Base-by-base conservation (phyloP, 345 rosid species). In the Leavenworthia alabamica region DNA sequence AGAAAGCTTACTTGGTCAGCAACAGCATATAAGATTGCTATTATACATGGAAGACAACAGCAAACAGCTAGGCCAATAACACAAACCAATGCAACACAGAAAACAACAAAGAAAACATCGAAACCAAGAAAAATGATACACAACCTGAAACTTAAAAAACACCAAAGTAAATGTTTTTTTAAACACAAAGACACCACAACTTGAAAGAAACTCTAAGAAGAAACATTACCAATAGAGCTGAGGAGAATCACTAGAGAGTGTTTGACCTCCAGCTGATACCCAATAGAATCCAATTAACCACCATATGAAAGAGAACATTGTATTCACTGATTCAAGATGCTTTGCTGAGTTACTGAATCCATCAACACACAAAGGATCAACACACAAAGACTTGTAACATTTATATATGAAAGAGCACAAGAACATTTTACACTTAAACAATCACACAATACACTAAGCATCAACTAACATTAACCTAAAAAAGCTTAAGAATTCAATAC, bases 21-120 rank as follows among this genome's bases (percentile, higher is more conserved):
- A 64, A 93, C 94, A 12, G 96, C 99, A 78, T 93, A 93, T 31
- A 89, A 68, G 67, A 93, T 81, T 55, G 96, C 99, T 64, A 93
- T 89, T 68, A 93, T 93, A 66, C 99, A 93, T 16, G 99, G 99
- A 71, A 93, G 94, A 70, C 97, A 86, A 72, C 98, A 91, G 77
- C 96, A 91, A 62, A 91, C 95, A 72, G 98, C 98, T 73, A 88
- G 82, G 26, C 98, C 96, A 29, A 91, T 78, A 68, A 91, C 80
- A 73, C 96, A 91, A 28, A 92, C 98, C 80, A 91, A 71, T 36
- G 96, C 98, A 73, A 91, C 87, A 64, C 98, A 91, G 73, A 88
- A 83, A 46, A 88, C 86, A 2, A 91, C 98, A 72, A 91, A 91
- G 84, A 91, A 91, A 67, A 88, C 96, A 70, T 91, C 98, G 68